Evolutionary conservation across 257 asterid genomes (phyloP), one percentile per base, ranked within the genome.

Genomic region (Solanum ahanhuiri): DNA sequence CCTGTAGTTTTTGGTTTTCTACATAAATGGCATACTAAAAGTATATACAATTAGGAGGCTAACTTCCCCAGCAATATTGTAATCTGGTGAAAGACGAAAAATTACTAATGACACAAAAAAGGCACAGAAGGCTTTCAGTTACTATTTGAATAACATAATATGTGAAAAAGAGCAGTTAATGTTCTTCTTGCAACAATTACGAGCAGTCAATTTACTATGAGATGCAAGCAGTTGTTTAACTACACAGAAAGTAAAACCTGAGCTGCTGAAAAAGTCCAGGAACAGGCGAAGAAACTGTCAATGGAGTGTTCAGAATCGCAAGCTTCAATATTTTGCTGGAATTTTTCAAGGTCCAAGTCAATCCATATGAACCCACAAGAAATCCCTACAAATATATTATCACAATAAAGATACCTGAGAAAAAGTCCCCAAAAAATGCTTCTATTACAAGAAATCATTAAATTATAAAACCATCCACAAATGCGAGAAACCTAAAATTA

Each of bases 231-330:
- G 41, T 33, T 77, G 64, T 20, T 41, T 33, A 54, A 33, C 76
- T 71, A 28, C 41, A 79, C 28, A 17, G 41, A 45, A 77, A 84
- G 70, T 20, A 18, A 81, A 88, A 96, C 98, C 98, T 96, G 91
- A 95, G 97, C 87, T 96, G 93, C 87, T 93, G 93, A 92, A 96
- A 96, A 63, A 96, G 95, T 90, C 98, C 98, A 75, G 99, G 99
- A 84, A 95, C 84, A 63, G 99, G 98, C 58, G 98, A 96, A 43
- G 99, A 96, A 89, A 83, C 85, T 77, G 99, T 94, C 92, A 96
- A 90, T 41, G 98, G 98, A 86, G 98, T 91, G 92, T 96, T 96
- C 79, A 96, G 86, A 86, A 96, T 95, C 23, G 91, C 97, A 89
- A 96, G 95, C 91, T 95, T 96, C 69, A 92, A 92, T 86, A 96